Conservation (phyloP, 768 basidiomycete species). For the Dacryopinax spathularia region DNA sequence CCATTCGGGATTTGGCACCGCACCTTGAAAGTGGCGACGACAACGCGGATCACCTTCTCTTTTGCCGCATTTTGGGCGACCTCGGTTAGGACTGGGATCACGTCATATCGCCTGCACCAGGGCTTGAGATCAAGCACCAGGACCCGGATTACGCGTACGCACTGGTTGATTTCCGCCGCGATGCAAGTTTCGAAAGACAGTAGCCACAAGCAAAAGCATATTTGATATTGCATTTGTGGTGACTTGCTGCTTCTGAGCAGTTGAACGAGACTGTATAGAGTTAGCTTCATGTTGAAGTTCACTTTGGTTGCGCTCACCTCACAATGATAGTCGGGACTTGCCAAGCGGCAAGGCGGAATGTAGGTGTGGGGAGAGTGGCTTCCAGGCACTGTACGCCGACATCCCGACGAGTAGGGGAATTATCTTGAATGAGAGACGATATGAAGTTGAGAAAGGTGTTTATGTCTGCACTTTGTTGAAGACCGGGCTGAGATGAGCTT, state of each 20-base stretch:
- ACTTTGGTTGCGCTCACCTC: constrained; percentile 35
- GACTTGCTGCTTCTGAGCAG: constrained; percentile 66
- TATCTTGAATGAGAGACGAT: constrained; percentile 45
- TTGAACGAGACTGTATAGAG: constrained; percentile 51
- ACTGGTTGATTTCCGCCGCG: constrained; percentile 81
- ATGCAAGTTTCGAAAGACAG: constrained; percentile 79
- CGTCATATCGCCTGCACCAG: constrained; percentile 68
- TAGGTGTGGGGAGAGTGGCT: constrained; percentile 63
- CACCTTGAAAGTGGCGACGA: constrained; percentile 82
- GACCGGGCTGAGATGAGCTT: constrained; percentile 38
- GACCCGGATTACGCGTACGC: constrained; percentile 16
- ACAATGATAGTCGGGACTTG: constrained; percentile 46
- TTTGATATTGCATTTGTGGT: constrained; percentile 93
- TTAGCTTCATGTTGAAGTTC: no score
- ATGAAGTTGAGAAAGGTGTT: constrained; percentile 47
- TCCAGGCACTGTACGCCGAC: constrained; percentile 86
- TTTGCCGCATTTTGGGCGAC: constrained; percentile 84
- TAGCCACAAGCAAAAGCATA: constrained; percentile 85
- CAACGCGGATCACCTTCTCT: constrained; percentile 90
- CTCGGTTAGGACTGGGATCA: constrained; percentile 69
- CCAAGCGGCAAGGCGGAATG: constrained; percentile 74
- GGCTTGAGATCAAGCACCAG: no score
- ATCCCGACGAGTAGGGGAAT: constrained; percentile 50
- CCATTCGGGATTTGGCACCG: constrained; percentile 8
- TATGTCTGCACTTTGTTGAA: constrained; percentile 40